Base-by-base conservation (phyloP, 2,329 filamentous ascomycete genomes). In the Knufia petricola region DNA sequence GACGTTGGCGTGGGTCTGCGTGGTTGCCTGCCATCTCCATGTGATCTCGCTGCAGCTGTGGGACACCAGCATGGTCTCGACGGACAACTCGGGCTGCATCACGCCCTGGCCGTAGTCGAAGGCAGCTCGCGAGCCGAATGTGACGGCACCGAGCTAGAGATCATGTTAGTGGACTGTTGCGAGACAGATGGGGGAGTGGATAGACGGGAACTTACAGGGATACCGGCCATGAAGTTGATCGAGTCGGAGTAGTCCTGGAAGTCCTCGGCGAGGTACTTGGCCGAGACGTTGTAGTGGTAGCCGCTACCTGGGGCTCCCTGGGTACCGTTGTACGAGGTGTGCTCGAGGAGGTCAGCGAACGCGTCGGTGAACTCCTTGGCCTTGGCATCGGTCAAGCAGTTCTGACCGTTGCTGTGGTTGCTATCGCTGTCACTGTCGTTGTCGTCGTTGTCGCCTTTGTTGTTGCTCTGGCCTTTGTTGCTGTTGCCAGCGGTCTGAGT, bases 211-310 rank as follows among this genome's bases (percentile, higher is more conserved):
- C 55, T 57, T 53, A 57, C 55, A 53, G 56, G 52, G 46, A 57
- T 50, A 20, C 56, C 56, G 38, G 56, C 55, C 53, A 59, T 57
- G 47, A 50, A 57, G 56, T 59, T 59, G 51, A 59, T 59, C 23
- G 53, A 55, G 53, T 59, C 56, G 7, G 56, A 59, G 48, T 52
- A 56, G 38, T 59, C 56, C 30, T 31, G 24, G 49, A 59, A 59
- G 32, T 57, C 46, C 13, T 20, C 20, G 30, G 46, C 46, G 19
- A 56, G 43, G 19, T 52, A 56, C 3, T 50, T 50, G 28, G 50
- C 52, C 1, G 55, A 58, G 19, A 56, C 43, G 38, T 47, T 38
- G 28, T 50, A 46, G 15, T 54, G 39, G 46, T 56, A 56, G 38
- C 53, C 53, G 23, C 50, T 46, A 40, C 54, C 52, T 32, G 50